Conservation (phyloP, 1,284 basidiomycete species). For the Pseudozyma sp. region DNA sequence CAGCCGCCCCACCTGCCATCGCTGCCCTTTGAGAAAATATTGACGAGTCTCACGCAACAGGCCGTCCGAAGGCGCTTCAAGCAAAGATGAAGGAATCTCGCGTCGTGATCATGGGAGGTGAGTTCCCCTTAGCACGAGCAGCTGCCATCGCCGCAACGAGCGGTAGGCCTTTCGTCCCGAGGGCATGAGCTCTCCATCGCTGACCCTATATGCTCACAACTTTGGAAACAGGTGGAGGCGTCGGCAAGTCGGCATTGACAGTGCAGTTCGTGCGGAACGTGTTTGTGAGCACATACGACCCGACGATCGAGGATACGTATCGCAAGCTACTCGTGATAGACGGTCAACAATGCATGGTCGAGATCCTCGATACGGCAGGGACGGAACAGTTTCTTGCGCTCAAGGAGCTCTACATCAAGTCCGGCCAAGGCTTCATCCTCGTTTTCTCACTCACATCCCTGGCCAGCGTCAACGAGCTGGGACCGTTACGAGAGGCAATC, state of each 20-base stretch:
- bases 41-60: not conserved
- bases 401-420: slow-evolving; percentile 63
- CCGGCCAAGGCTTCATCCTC: slow-evolving; percentile 61
- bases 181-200: too few species aligned
- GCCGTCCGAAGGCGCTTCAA: not conserved
- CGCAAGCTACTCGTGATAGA: slow-evolving; percentile 60
- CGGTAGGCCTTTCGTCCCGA: too few species aligned
- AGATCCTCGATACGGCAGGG: slow-evolving; percentile 64
- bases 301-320: slow-evolving; percentile 66
- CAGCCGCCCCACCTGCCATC: too few species aligned
- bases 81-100: slow-evolving; percentile 54
- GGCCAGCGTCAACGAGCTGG: slow-evolving; percentile 62
- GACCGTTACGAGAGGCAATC: slow-evolving; percentile 60
- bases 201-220: too few species aligned
- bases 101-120: slow-evolving; percentile 63
- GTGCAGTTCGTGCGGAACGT: slow-evolving; percentile 62
- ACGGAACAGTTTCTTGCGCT: slow-evolving; percentile 65
- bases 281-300: slow-evolving; percentile 64
- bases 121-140: slow-evolving; percentile 13
- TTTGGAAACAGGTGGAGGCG: slow-evolving; percentile 49
- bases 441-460: slow-evolving; percentile 63
- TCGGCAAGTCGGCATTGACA: slow-evolving; percentile 63
- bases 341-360: slow-evolving; percentile 58
- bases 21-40: not conserved
- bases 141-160: not conserved